Percentiles rank a stretch among this genome's conserved stretches.
phyloP scores from a whole-genome alignment of 2,329 filamentous ascomycete genomes.

The Diaporthe sp. region DNA sequence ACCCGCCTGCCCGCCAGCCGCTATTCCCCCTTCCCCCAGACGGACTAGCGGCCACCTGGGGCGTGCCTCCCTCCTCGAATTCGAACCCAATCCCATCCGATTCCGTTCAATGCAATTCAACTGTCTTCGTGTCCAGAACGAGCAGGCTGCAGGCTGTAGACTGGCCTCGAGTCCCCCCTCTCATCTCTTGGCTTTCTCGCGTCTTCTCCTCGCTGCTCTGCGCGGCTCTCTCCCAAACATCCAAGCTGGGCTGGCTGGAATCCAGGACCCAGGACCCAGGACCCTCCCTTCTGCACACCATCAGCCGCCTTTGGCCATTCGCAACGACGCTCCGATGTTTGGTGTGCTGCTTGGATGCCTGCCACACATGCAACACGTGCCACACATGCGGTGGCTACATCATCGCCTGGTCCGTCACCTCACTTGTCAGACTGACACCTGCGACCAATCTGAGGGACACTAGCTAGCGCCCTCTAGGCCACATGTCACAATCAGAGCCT shows the following conservation, averaged over 20 bases:
- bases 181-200: conserved; percentile 7
- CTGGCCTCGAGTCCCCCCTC: not conserved
- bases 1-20: conserved; percentile 13
- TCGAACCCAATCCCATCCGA: conserved; percentile 3
- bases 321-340: not conserved
- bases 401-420: not conserved
- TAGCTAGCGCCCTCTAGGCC: conserved; percentile 19
- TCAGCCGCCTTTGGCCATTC: not conserved
- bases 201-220: not conserved
- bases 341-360: conserved; percentile 4
- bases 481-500: conserved; percentile 13
- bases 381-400: not conserved
- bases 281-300: not conserved
- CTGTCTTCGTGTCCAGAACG: conserved; percentile 19
- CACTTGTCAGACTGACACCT: conserved; percentile 20
- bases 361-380: not conserved
- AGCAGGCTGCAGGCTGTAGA: conserved; percentile 1
- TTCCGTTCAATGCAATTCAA: conserved; percentile 24
- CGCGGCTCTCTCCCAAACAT: not conserved
- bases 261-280: no score
- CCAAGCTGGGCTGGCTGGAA: not conserved
- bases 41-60: conserved; percentile 17
- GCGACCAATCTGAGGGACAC: conserved; percentile 24
- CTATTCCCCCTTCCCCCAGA: conserved; percentile 1
- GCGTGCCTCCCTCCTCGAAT: conserved; percentile 14